These are phyloP conservation scores for Lagerstroemia speciosa DNA, from an alignment of 345 rosid genomes.

Conservation along the genomic window DNA sequence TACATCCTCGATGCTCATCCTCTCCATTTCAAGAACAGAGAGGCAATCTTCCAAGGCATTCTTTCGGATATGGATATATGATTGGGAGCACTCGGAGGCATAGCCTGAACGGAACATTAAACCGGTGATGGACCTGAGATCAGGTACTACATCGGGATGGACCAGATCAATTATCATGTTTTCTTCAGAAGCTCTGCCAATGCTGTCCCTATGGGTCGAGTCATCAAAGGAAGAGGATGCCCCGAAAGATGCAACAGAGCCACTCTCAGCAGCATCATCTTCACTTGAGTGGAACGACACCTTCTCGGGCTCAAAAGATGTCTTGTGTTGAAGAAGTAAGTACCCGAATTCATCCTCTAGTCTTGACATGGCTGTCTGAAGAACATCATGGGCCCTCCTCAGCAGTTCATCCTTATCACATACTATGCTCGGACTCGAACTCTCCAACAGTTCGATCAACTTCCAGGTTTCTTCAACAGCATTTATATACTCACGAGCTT, in stretches of 20 bases:
- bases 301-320: slow-evolving; percentile 60
- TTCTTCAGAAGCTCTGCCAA: slow-evolving; percentile 51
- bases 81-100: slow-evolving; percentile 67
- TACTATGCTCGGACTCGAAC: slow-evolving; percentile 16
- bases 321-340: slow-evolving; percentile 55
- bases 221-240: slow-evolving; percentile 52
- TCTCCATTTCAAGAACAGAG: slow-evolving; percentile 63
- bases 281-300: slow-evolving; percentile 61
- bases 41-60: slow-evolving; percentile 77
- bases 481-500: slow-evolving; percentile 39
- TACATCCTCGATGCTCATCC: slow-evolving; percentile 78
- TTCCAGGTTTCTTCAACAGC: slow-evolving; percentile 45
- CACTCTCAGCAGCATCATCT: slow-evolving; percentile 44
- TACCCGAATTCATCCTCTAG: slow-evolving; percentile 79
- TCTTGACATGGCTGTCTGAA: slow-evolving; percentile 77
- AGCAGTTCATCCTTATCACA: slow-evolving; percentile 31
- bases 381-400: slow-evolving; percentile 61
- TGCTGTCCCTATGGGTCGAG: slow-evolving; percentile 37
- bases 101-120: slow-evolving; percentile 61
- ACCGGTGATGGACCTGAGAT: slow-evolving; percentile 59
- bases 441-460: slow-evolving; percentile 49
- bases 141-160: slow-evolving; percentile 46
- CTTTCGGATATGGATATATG: slow-evolving; percentile 48
- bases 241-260: slow-evolving; percentile 41
- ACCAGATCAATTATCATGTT: slow-evolving; percentile 49